These are phyloP conservation scores for Aspergillus homomorphus DNA, from an alignment of 495 filamentous ascomycete genomes.

Conservation along the genomic window DNA sequence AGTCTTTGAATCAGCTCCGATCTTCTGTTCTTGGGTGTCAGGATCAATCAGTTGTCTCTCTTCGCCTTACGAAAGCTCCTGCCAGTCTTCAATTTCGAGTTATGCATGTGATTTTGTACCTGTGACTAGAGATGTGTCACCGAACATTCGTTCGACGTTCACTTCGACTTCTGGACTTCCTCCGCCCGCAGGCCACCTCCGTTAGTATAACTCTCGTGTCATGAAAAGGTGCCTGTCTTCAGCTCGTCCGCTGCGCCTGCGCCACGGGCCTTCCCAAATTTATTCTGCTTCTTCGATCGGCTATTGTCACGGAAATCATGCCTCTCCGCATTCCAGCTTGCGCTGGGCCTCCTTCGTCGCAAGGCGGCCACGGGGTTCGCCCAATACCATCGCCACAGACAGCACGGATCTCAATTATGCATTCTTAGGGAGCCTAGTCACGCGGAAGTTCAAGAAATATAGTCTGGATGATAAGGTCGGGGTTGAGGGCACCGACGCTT, in stretches of 20 bases:
- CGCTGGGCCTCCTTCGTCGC: conserved; percentile 11
- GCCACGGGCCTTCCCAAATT: conserved; percentile 25
- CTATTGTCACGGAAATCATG: conserved; percentile 4
- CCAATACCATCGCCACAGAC: conserved; percentile 18
- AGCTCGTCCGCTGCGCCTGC: conserved; percentile 37
- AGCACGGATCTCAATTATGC: conserved; percentile 9
- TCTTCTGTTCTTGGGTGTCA: no score
- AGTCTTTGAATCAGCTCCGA: not conserved
- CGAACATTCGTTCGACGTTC: conserved; percentile 24
- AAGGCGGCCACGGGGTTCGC: conserved; percentile 23
- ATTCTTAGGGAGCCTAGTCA: conserved; percentile 4
- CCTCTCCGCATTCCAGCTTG: conserved; percentile 2
- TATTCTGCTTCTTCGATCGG: conserved; percentile 5
- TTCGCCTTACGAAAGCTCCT: not conserved
- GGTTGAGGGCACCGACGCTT: conserved; percentile 26
- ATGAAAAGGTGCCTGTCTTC: conserved; percentile 44
- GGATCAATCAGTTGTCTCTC: no score
- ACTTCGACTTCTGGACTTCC: conserved; percentile 36
- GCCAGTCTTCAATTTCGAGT: not conserved
- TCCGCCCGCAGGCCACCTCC: conserved; percentile 28
- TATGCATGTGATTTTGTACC: conserved; percentile 10
- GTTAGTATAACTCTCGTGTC: conserved; percentile 35
- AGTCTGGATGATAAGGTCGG: conserved; percentile 13
- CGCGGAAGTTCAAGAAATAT: conserved; percentile 9
- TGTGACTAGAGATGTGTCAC: conserved; percentile 39